Base-by-base conservation (phyloP, 116 monocot species). In the Trichopus zeylanicus region DNA sequence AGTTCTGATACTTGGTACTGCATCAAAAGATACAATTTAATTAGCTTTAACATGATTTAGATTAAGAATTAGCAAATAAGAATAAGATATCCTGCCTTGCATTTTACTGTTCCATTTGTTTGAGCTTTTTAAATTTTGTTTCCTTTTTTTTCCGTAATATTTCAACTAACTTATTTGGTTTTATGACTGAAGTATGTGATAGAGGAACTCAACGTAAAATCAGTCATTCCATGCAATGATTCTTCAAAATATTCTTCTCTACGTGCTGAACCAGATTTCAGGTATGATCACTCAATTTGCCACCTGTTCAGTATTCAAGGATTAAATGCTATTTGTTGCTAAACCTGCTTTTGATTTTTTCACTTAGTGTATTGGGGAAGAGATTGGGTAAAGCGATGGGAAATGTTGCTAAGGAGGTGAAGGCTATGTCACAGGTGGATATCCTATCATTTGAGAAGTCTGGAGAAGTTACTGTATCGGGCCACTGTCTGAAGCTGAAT, bases 211-310 rank as follows among this genome's bases (percentile, higher is more conserved):
- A 98, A 98, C 68, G 69, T 98, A 42, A 98, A 82, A 76, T 78
- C 91, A 46, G 73, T 98, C 29, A 70, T 85, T 73, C 92, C 92
- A 30, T 98, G 98, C 75, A 88, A 73, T 66, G 92, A 98, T 85
- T 80, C 77, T 38, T 71, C 88, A 57, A 82, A 71, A 56, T 98
- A 88, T 65, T 85, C 91, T 57, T 85, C 82, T 78, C 63, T 98
- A 46, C 82, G 88, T 26, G 98, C 98, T 20, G 98, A 98, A 46
- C 98, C 98, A 56, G 81, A 98, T 73, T 98, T 82, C 80, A 95
- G 90, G 95, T 95, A 71, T 51, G 29, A 18, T 19, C 6, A 29
- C 6, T 31, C 30, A 56, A 31, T 3, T 31, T 42, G 4, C 12
- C 12, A 42, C 12, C n/a, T 42, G 13, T 42, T 42, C 42, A 42